These are phyloP conservation scores for Fabrea salina DNA, from an alignment of 169 alveolate genomes.

Conservation along the genomic window DNA sequence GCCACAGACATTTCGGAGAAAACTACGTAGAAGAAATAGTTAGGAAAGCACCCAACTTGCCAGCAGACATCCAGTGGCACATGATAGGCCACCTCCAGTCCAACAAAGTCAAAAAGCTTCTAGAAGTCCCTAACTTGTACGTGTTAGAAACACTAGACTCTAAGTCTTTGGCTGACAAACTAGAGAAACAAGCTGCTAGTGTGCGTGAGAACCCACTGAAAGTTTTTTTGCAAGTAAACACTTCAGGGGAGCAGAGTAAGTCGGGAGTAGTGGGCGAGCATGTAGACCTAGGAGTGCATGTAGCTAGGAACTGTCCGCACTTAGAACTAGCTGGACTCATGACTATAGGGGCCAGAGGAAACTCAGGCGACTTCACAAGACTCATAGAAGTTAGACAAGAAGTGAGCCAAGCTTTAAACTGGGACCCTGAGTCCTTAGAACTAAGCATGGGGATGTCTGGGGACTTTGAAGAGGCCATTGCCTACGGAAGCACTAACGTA, in stretches of 20 bases:
- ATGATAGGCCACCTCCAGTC: conserved; percentile 93
- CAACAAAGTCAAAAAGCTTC: conserved; percentile 85
- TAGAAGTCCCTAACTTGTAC: conserved; percentile 75
- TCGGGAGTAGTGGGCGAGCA: conserved; percentile 79
- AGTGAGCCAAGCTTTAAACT: conserved; percentile 55
- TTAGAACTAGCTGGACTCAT: conserved; percentile 89
- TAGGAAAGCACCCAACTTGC: conserved; percentile 81
- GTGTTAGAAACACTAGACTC: conserved; percentile 90
- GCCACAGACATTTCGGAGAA: conserved; percentile 91
- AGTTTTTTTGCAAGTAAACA: conserved; percentile 85
- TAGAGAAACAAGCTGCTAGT: conserved; percentile 72
- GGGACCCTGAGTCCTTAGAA: conserved; percentile 58
- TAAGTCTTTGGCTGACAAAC: conserved; percentile 77
- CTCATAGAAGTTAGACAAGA: conserved; percentile 64
- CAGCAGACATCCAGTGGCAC: conserved; percentile 91
- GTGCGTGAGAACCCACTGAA: conserved; percentile 44
- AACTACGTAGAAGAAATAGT: conserved; percentile 89
- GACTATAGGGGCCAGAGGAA: conserved; percentile 88
- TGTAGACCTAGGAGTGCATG: conserved; percentile 58
- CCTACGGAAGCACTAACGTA: conserved; percentile 84
- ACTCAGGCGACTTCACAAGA: conserved; percentile 59
- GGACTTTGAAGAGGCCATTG: conserved; percentile 90
- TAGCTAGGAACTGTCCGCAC: conserved; percentile 65
- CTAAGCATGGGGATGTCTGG: conserved; percentile 93
- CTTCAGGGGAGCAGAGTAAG: conserved; percentile 84